These are phyloP conservation scores for Amylocystis lapponica DNA, from an alignment of 768 basidiomycete genomes.

Conservation along the genomic window DNA sequence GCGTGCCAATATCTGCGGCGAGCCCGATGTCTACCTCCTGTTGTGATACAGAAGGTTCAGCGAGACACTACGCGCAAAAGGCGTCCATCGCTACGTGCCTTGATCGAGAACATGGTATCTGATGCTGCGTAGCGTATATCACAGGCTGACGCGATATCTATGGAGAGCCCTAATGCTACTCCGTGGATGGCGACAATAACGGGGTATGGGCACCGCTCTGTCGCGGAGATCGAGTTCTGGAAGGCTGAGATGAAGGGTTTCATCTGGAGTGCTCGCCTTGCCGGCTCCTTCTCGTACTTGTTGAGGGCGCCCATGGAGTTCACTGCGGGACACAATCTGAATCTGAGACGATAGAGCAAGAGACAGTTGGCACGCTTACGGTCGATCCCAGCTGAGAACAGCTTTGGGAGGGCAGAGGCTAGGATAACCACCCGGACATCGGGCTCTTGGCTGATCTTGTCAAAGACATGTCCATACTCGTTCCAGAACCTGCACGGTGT, in stretches of 20 bases:
- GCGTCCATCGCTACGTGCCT: conserved; percentile 37
- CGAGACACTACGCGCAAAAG: not conserved
- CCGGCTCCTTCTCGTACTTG: conserved; percentile 36
- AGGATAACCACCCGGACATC: conserved; percentile 71
- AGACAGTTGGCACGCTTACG: conserved; percentile 34
- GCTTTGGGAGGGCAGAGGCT: conserved; percentile 60
- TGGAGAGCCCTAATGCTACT: conserved; percentile 63
- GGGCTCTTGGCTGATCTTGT: conserved; percentile 41
- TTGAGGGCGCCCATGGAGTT: conserved; percentile 10
- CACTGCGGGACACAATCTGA: conserved; percentile 24
- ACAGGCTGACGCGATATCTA: conserved; percentile 72
- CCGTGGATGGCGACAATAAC: conserved; percentile 84
- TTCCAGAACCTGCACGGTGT: conserved; percentile 55
- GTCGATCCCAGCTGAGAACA: conserved; percentile 84
- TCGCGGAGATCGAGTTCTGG: conserved; percentile 64
- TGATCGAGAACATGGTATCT: conserved; percentile 62
- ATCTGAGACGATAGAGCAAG: too few species aligned
- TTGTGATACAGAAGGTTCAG: not conserved
- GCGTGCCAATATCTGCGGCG: conserved; percentile 83
- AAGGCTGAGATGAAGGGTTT: conserved; percentile 49
- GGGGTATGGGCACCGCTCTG: conserved; percentile 67
- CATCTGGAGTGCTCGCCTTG: conserved; percentile 44
- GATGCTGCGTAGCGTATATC: conserved; percentile 74
- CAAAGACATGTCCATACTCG: conserved; percentile 60
- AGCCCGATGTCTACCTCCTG: conserved; percentile 86